A percentile compares a stretch with the other conserved stretches of the same genome.
These are phyloP conservation scores for Russula sp. DNA, from an alignment of 768 basidiomycete genomes.

Conservation along the genomic window DNA sequence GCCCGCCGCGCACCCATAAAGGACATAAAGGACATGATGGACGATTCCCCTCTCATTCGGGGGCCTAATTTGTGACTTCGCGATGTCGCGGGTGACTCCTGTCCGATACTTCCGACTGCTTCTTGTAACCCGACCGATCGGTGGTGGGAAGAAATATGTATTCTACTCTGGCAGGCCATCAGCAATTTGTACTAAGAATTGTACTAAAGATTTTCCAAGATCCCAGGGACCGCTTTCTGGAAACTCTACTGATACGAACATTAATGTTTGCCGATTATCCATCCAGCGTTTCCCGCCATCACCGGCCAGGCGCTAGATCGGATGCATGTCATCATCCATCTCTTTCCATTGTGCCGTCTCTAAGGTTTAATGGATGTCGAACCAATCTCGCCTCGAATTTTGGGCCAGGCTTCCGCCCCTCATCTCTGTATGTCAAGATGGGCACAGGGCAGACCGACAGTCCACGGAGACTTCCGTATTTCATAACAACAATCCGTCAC, in stretches of 20 bases:
- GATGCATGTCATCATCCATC: not conserved
- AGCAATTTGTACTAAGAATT: not conserved
- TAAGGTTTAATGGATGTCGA: not conserved
- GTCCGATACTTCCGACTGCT: conserved; percentile 7
- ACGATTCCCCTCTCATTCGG: not conserved
- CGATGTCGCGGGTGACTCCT: conserved; percentile 18
- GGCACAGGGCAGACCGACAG: not conserved
- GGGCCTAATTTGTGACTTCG: conserved; percentile 5
- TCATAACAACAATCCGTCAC: conserved; percentile 8
- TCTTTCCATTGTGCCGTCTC: no score
- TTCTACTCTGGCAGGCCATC: conserved; percentile 5
- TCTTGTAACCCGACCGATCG: conserved; percentile 26
- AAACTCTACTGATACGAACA: not conserved
- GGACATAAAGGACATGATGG: not conserved
- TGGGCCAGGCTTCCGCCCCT: not conserved
- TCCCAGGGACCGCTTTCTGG: conserved; percentile 4
- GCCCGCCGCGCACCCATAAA: conserved; percentile 10
- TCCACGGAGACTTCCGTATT: conserved; percentile 1
- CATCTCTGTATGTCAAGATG: not conserved
- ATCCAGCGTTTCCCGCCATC: conserved; percentile 8
- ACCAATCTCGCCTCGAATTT: not conserved
- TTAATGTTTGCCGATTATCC: conserved; percentile 5
- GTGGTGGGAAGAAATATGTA: conserved; percentile 19
- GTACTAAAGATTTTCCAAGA: not conserved
- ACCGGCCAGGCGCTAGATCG: conserved; percentile 3